These are phyloP conservation scores for Zygoascus bituminiphila DNA, from an alignment of 805 yeast species.

Conservation along the genomic window DNA sequence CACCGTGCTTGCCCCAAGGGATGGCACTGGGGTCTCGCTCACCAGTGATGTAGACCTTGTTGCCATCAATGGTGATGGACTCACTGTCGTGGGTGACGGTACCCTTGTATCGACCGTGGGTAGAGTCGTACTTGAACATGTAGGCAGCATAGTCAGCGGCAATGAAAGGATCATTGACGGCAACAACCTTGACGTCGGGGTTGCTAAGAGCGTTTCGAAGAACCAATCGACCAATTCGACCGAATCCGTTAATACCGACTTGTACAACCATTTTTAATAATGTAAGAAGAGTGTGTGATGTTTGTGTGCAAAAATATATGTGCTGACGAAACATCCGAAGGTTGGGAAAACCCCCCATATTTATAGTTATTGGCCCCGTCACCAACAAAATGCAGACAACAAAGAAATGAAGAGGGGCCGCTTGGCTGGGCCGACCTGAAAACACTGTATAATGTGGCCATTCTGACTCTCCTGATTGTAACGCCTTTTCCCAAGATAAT, in stretches of 20 bases:
- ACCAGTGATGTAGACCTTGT: conserved; percentile 57
- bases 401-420: neutral
- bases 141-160: conserved; percentile 86
- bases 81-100: conserved; percentile 48
- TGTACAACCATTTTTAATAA: conserved; percentile 36
- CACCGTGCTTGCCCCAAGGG: conserved; percentile 82
- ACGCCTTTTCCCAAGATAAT: too few species aligned
- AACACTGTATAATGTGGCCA: too few species aligned
- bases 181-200: conserved; percentile 72
- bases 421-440: too few species aligned
- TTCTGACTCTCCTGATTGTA: too few species aligned
- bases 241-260: conserved; percentile 91
- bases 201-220: conserved; percentile 71
- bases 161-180: conserved; percentile 88
- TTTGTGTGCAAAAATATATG: neutral
- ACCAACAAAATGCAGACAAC: conserved; percentile 1
- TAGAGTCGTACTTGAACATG: conserved; percentile 93
- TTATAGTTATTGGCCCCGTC: neutral
- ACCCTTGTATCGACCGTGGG: conserved; percentile 82
- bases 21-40: conserved; percentile 80
- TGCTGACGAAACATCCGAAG: neutral
- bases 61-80: conserved; percentile 59
- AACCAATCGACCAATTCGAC: conserved; percentile 86
- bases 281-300: neutral
- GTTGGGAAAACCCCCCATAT: neutral